Percentiles rank a stretch among this genome's conserved stretches.
Evolutionary conservation across 2,329 filamentous ascomycete species (phyloP).

Genomic region (Aspergillus fumigatiaffinis): DNA sequence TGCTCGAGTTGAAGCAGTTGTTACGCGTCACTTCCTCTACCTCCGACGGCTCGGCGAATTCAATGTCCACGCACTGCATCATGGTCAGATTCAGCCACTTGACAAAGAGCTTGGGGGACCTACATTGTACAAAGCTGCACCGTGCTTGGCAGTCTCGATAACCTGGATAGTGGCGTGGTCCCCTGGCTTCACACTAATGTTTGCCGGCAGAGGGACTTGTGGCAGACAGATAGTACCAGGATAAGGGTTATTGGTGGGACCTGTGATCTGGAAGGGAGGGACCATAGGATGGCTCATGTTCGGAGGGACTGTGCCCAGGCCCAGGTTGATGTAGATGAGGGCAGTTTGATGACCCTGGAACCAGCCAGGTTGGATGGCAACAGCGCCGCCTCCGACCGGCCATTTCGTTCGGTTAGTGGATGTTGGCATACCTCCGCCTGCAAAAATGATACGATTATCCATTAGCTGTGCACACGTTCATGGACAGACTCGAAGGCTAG

Average conservation of each 20-base stretch:
- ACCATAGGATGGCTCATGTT: slow-evolving; percentile 89
- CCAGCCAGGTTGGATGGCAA: slow-evolving; percentile 92
- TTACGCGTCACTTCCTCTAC: slow-evolving; percentile 69
- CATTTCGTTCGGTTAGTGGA: slow-evolving; percentile 85
- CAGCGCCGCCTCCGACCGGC: slow-evolving; percentile 81
- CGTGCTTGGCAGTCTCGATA: slow-evolving; percentile 77
- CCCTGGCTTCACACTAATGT: slow-evolving; percentile 68
- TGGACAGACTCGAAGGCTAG: neutral
- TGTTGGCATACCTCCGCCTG: slow-evolving; percentile 77
- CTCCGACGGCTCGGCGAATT: slow-evolving; percentile 76
- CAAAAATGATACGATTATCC: neutral
- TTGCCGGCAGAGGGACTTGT: slow-evolving; percentile 76
- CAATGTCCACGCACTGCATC: slow-evolving; percentile 84
- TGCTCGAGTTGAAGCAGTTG: slow-evolving; percentile 85
- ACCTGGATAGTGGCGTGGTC: slow-evolving; percentile 88
- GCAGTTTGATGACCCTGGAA: slow-evolving; percentile 83
- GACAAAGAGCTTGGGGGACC: slow-evolving; percentile 30
- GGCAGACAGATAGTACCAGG: slow-evolving; percentile 85
- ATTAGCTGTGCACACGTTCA: slow-evolving; percentile 3
- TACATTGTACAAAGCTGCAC: slow-evolving; percentile 77
- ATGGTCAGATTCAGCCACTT: neutral
- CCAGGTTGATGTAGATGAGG: slow-evolving; percentile 86
- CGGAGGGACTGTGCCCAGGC: slow-evolving; percentile 71
- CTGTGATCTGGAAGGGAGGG: slow-evolving; percentile 74
- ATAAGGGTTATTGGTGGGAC: slow-evolving; percentile 78